phyloP scores from a whole-genome alignment of 805 yeast species.

The Sporopachydermia quercuum region DNA sequence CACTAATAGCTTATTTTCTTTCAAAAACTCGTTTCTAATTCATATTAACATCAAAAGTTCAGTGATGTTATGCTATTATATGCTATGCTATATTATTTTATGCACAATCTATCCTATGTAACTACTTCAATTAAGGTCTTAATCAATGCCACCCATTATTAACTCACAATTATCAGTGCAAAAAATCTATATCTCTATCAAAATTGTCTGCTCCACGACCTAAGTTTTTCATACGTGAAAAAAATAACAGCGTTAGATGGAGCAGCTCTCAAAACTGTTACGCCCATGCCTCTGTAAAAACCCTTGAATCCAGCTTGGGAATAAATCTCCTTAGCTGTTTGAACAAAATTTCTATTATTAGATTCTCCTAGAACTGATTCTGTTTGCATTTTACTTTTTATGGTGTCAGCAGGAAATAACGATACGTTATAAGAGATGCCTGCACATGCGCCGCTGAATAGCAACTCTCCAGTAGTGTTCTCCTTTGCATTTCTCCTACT shows the following conservation, averaged over 20 bases:
- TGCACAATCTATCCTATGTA: too few relatives aligned
- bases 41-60: too few relatives aligned
- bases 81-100: too few relatives aligned
- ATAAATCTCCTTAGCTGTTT: constrained; percentile 27
- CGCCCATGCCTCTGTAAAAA: constrained; percentile 73
- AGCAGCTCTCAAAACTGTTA: constrained; percentile 65
- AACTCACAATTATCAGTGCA: too few relatives aligned
- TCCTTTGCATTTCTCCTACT: constrained; percentile 7
- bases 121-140: too few relatives aligned
- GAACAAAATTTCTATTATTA: constrained; percentile 17
- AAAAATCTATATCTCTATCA: too few relatives aligned
- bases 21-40: too few relatives aligned
- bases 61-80: too few relatives aligned
- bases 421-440: constrained; percentile 72
- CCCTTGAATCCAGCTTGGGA: constrained; percentile 47
- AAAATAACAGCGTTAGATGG: constrained; percentile 88
- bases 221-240: constrained; percentile 56
- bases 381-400: constrained; percentile 78
- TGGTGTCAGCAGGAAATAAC: constrained; percentile 80
- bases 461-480: constrained; percentile 34
- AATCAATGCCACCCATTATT: too few relatives aligned
- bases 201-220: constrained; percentile 11
- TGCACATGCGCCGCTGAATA: constrained; percentile 74
- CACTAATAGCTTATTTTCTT: too few relatives aligned
- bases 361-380: constrained; percentile 23